Evolutionary conservation across 176 grass and related monocot genomes (phyloP).

Genomic region (Carex kokanica): DNA sequence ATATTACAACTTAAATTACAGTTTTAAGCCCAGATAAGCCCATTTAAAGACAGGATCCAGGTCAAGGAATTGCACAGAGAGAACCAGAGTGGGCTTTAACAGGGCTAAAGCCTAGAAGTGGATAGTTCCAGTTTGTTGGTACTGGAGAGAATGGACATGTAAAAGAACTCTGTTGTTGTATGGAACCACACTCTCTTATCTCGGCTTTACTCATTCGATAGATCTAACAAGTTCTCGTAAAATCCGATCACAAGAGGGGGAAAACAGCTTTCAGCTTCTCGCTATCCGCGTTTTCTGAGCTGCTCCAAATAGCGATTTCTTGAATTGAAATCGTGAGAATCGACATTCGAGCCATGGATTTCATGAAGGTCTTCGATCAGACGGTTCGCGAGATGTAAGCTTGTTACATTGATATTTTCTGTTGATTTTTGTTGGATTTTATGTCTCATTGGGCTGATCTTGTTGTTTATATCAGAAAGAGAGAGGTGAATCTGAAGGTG

Average conservation of each 20-base stretch:
- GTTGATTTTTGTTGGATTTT: not conserved
- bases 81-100: not conserved
- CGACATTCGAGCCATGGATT: slow-evolving; percentile 60
- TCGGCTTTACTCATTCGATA: slow-evolving; percentile 1
- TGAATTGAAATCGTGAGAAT: not conserved
- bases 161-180: not conserved
- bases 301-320: not conserved
- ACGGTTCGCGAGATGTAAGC: slow-evolving; percentile 96
- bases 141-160: not conserved
- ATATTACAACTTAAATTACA: too few species aligned
- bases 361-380: slow-evolving; percentile 98
- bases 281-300: not conserved
- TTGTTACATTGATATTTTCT: slow-evolving; percentile 11
- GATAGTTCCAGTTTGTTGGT: not conserved
- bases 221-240: not conserved
- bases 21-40: not conserved
- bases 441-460: slow-evolving; percentile 11
- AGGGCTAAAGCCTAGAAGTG: not conserved
- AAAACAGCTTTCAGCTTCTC: not conserved
- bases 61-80: not conserved
- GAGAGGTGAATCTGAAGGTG: slow-evolving; percentile 99
- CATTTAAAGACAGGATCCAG: not conserved
- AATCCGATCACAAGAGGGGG: not conserved
- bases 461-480: slow-evolving; percentile 60
- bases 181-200: not conserved